Percentiles rank a stretch among this genome's conserved stretches.
These are phyloP conservation scores for Citrullus amarus DNA, from an alignment of 306 rosid species.

Conservation along the genomic window DNA sequence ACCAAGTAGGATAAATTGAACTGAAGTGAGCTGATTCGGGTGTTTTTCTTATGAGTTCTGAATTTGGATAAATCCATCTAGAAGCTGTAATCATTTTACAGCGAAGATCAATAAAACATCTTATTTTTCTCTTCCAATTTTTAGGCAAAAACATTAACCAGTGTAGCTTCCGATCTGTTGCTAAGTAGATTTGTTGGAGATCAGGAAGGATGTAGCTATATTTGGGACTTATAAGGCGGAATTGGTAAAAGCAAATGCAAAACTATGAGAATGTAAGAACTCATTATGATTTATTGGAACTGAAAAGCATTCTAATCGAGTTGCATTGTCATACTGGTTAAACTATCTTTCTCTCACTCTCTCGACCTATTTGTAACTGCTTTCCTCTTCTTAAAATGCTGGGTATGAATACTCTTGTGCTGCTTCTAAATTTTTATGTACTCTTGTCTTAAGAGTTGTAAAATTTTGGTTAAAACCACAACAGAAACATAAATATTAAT, in stretches of 20 bases:
- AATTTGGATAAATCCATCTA: background rate
- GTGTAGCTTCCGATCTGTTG: background rate
- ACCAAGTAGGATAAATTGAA: conserved; percentile 1
- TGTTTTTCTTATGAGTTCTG: background rate
- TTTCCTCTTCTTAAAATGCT: background rate
- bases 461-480: background rate
- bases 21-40: background rate
- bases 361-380: background rate
- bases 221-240: background rate
- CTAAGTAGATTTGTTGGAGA: background rate
- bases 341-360: background rate
- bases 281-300: background rate
- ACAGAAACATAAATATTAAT: background rate
- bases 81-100: background rate
- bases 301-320: background rate
- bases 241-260: background rate
- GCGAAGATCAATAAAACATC: background rate
- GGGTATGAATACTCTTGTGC: background rate
- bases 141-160: background rate
- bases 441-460: background rate
- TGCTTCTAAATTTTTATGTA: background rate
- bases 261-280: background rate
- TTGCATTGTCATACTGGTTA: background rate
- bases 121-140: background rate
- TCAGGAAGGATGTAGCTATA: background rate